Evolutionary conservation across 108 stramenopile genomes (phyloP).

Genomic region (Nannochloropsis salina): DNA sequence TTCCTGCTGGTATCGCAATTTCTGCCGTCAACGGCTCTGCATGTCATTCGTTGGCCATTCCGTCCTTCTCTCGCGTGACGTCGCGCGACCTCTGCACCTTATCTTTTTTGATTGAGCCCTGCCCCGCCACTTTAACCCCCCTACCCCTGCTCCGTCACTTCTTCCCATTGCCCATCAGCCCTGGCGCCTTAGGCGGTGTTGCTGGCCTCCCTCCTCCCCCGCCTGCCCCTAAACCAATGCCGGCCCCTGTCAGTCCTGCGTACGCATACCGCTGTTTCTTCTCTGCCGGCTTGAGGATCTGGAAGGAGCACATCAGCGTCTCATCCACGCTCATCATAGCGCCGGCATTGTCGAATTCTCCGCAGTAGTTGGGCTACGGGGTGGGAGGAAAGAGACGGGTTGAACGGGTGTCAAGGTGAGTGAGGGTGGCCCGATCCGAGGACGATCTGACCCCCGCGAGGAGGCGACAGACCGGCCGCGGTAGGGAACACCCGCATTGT

Average conservation of each 20-base stretch:
- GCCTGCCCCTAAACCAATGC: neutral
- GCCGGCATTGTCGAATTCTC: slow-evolving; percentile 99
- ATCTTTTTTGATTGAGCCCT: no score
- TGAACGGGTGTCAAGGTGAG: neutral
- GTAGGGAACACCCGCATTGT: neutral
- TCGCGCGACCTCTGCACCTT: no score
- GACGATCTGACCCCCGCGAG: neutral
- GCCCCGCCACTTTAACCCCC: neutral
- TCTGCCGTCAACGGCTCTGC: no score
- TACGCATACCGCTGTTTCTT: slow-evolving; percentile 71
- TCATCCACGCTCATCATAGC: slow-evolving; percentile 99
- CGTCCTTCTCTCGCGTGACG: no score
- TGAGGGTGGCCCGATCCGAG: neutral
- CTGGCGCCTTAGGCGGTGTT: no score
- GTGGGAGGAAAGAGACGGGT: neutral
- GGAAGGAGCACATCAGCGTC: slow-evolving; percentile 99
- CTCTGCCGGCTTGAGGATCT: slow-evolving; percentile 99
- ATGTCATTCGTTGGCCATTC: no score
- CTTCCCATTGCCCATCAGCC: neutral
- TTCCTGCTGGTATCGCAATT: no score
- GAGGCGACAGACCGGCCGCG: neutral
- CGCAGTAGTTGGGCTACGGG: slow-evolving; percentile 85
- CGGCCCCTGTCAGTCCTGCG: slow-evolving; percentile 31
- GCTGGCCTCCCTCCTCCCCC: slow-evolving; percentile 15
- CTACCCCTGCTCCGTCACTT: neutral